Evolutionary conservation across 1,139 yeast species (phyloP).

Genomic region (Pichia sp.): DNA sequence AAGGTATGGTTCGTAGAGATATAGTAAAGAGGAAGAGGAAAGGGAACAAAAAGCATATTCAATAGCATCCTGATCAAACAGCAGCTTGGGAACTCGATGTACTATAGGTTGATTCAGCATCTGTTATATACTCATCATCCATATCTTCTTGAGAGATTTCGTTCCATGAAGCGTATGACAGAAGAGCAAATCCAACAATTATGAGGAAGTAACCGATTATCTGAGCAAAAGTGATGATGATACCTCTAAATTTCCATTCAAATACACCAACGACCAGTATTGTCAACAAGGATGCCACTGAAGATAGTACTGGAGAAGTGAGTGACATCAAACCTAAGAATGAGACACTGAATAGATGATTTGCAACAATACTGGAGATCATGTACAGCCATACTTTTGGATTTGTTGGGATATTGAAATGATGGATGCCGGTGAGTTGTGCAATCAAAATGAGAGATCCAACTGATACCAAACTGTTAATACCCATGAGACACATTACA

Average conservation of each 20-base stretch:
- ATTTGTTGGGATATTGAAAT: slow-evolving; percentile 47
- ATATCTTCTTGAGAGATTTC: slow-evolving; percentile 63
- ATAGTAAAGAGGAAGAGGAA: too few species aligned
- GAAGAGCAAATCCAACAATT: slow-evolving; percentile 58
- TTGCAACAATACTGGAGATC: slow-evolving; percentile 47
- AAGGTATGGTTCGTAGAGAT: too few species aligned
- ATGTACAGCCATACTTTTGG: slow-evolving; percentile 39
- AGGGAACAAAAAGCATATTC: too few species aligned
- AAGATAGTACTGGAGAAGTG: slow-evolving; percentile 79
- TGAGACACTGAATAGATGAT: slow-evolving; percentile 63
- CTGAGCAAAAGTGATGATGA: slow-evolving; percentile 41
- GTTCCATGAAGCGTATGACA: slow-evolving; percentile 68
- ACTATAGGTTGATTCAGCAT: slow-evolving; percentile 22
- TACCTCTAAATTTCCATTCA: slow-evolving; percentile 68
- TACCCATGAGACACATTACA: slow-evolving; percentile 52
- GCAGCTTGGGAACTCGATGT: slow-evolving; percentile 3
- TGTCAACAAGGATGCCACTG: slow-evolving; percentile 74
- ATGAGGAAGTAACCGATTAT: slow-evolving; percentile 51
- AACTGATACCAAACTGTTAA: slow-evolving; percentile 45
- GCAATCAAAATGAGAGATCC: slow-evolving; percentile 43
- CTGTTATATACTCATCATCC: slow-evolving; percentile 36
- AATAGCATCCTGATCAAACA: too few species aligned
- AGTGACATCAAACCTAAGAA: slow-evolving; percentile 76
- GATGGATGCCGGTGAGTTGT: slow-evolving; percentile 51
- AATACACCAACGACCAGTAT: slow-evolving; percentile 74